Percentiles rank a stretch among this genome's conserved stretches.
phyloP scores from a whole-genome alignment of 805 yeast genomes.

The Hanseniaspora vineae region DNA sequence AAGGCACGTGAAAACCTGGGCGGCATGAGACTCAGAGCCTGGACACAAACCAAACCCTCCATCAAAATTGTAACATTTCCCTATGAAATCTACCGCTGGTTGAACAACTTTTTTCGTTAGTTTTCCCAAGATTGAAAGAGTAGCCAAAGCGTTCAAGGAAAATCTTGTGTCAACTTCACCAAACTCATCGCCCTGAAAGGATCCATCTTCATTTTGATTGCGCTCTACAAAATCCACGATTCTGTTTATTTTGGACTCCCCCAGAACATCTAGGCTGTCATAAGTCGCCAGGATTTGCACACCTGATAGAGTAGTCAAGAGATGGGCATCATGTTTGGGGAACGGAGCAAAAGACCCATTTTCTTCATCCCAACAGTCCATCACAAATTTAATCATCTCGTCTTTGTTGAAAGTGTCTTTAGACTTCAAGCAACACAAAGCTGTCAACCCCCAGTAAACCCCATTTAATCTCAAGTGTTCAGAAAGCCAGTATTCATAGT shows the following conservation, averaged over 20 bases:
- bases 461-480: slow-evolving; percentile 90
- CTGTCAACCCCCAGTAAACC: slow-evolving; percentile 87
- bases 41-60: slow-evolving; percentile 94
- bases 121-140: slow-evolving; percentile 55
- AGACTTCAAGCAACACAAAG: slow-evolving; percentile 48
- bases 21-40: slow-evolving; percentile 92
- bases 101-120: slow-evolving; percentile 43
- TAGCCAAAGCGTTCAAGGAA: slow-evolving; percentile 67
- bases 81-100: slow-evolving; percentile 53
- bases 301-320: slow-evolving; percentile 75
- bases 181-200: slow-evolving; percentile 79
- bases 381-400: slow-evolving; percentile 56
- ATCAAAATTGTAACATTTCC: slow-evolving; percentile 74
- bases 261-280: slow-evolving; percentile 38
- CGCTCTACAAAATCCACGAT: slow-evolving; percentile 27
- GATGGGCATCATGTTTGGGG: slow-evolving; percentile 81
- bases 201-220: slow-evolving; percentile 39
- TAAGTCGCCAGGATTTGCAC: slow-evolving; percentile 65
- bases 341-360: slow-evolving; percentile 83
- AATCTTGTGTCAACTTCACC: slow-evolving; percentile 93
- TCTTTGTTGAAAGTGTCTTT: slow-evolving; percentile 43
- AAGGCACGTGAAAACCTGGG: slow-evolving; percentile 77
- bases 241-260: slow-evolving; percentile 18
- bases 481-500: slow-evolving; percentile 72
- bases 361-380: slow-evolving; percentile 44